Percentiles rank a stretch among this genome's conserved stretches.
Conservation (phyloP, 257 asterid species). For the Gentiana macrophylla region DNA sequence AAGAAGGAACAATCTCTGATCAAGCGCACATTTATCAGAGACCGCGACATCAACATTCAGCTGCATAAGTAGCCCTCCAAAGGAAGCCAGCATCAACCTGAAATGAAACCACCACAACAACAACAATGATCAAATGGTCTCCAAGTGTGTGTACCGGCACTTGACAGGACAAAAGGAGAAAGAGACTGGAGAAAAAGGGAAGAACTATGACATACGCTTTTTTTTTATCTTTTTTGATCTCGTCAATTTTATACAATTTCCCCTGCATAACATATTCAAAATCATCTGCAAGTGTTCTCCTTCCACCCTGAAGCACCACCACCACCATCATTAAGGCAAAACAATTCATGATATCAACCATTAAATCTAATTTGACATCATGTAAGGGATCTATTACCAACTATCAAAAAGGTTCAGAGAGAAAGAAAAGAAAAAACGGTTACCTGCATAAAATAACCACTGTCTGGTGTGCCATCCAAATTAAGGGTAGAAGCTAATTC, state of each 20-base stretch:
- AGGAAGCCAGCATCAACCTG: constrained; percentile 64
- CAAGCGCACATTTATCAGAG: constrained; percentile 69
- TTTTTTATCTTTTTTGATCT: constrained; percentile 42
- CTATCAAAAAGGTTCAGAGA: too few relatives aligned
- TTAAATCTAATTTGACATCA: too few relatives aligned
- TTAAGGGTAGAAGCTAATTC: constrained; percentile 85
- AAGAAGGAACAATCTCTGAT: constrained; percentile 72
- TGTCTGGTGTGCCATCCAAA: constrained; percentile 92
- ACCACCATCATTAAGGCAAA: background rate
- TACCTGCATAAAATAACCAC: constrained; percentile 78
- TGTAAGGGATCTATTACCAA: too few relatives aligned
- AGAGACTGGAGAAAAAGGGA: background rate
- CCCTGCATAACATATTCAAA: constrained; percentile 96
- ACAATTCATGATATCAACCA: constrained; percentile 1
- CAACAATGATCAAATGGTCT: background rate
- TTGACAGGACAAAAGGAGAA: background rate
- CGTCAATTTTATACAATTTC: constrained; percentile 70
- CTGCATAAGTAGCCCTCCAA: constrained; percentile 71
- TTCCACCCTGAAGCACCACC: constrained; percentile 38
- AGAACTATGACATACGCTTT: constrained; percentile 51
- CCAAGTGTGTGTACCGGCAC: background rate
- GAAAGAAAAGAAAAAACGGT: background rate
- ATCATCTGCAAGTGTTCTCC: constrained; percentile 78
- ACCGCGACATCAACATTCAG: constrained; percentile 54
- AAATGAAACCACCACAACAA: constrained; percentile 5